These are phyloP conservation scores for Entomophthora muscae DNA, from an alignment of 371 early-diverging fungal genomes.

Conservation along the genomic window DNA sequence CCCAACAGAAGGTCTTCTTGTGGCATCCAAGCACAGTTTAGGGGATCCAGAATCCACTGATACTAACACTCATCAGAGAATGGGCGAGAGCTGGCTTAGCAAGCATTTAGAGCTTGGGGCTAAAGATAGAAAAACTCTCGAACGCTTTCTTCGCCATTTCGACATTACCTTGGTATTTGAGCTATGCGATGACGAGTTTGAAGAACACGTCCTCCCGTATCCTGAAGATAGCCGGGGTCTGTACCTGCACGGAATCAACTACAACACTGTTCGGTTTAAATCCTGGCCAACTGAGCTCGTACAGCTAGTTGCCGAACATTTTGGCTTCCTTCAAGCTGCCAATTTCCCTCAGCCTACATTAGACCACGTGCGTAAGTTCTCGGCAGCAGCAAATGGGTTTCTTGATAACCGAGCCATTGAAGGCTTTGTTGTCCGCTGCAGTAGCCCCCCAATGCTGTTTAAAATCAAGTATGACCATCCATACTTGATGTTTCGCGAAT, in stretches of 20 bases:
- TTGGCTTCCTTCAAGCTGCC: constrained; percentile 50
- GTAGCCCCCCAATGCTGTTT: constrained; percentile 40
- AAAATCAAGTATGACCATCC: constrained; percentile 88
- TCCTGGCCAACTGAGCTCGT: constrained; percentile 50
- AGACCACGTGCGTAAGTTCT: constrained; percentile 38
- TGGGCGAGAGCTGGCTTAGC: constrained; percentile 63
- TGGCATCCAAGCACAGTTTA: constrained; percentile 78
- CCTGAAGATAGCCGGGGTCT: constrained; percentile 56
- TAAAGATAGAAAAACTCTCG: constrained; percentile 39
- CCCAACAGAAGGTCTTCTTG: constrained; percentile 38
- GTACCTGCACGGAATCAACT: constrained; percentile 82
- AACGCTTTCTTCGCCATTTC: constrained; percentile 41
- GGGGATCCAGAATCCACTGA: constrained; percentile 15
- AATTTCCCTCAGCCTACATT: constrained; percentile 18
- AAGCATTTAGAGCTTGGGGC: constrained; percentile 37
- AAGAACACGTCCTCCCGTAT: constrained; percentile 85
- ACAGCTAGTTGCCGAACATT: constrained; percentile 36
- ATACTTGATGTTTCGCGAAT: constrained; percentile 85
- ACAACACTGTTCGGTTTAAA: constrained; percentile 46
- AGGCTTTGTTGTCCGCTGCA: constrained; percentile 85
- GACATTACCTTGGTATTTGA: constrained; percentile 72
- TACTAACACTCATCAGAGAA: constrained; percentile 34
- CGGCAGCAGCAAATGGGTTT: constrained; percentile 39
- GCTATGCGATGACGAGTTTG: constrained; percentile 87
- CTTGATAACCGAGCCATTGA: constrained; percentile 57